Base-by-base conservation (phyloP, 129 eudicot genomes). In the Pulicaria dysenterica region DNA sequence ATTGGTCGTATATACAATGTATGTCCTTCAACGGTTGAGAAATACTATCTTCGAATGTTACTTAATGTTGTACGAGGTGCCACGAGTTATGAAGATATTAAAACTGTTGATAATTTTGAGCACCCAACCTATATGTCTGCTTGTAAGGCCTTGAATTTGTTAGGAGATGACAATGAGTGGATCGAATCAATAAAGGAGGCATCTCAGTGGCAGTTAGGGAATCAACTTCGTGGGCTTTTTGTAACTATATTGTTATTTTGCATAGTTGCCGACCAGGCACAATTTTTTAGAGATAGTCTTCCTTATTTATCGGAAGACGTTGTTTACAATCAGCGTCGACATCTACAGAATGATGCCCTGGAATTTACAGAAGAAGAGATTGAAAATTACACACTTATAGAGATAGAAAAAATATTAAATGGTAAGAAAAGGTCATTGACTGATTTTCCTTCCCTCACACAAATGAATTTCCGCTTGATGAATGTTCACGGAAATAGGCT, bases 1-100 rank as follows among this genome's bases (percentile, higher is more conserved):
- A 38, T 53, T 0, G 74, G 74, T 7, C 50, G 74, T 1, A 51
- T 51, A 17, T 66, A 66, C 45, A n/a, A 13, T 15, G 67, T 62
- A 14, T n/a, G 5, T 62, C 67, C 48, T 13, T 13, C 31, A 1
- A 15, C 3, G 13, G 72, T 57, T n/a, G 72, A 66, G 4, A 64
- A 3, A n/a, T 64, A 64, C 16, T 42, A 64, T 16, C 39, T 41
- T 4, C 70, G 53, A 2, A 12, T 40, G 48, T 4, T 63, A 43
- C 8, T 40, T 2, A 63, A 63, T 43, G 53, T 41, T 8, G 70
- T 64, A 16, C 14, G 16, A 6, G 69, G 49, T 14, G 17, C 50
- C 24, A 8, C 7, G 13, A 3, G 36, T n/a, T 40, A 8, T 41
- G 13, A 12, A 3, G 67, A 62, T 62, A 12, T 62, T 2, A 24